Base-by-base conservation (phyloP, 2,329 filamentous ascomycete genomes). In the Xylaria sp. region DNA sequence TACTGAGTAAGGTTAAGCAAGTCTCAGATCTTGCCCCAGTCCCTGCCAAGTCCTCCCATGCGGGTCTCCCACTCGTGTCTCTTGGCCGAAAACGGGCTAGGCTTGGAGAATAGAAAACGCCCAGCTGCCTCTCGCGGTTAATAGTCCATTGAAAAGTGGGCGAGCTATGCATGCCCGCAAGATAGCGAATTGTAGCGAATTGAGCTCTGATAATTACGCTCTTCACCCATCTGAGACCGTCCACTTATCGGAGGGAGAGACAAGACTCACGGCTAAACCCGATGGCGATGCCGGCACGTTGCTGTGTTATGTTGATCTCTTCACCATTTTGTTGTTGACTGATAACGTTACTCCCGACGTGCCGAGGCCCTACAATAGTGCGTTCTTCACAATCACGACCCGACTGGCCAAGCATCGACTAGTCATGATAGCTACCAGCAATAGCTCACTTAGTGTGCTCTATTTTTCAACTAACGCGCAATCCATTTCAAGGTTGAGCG, bases 51-150 rank as follows among this genome's bases (percentile, higher is more conserved):
- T 42, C 13, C 17, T 6, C 26, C 7, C 36, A 38, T 33, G 56
- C 56, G 46, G 54, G 65, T 51, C 65, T 65, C 11, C 7, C n/a
- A 49, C 56, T 68, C 51, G 57, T 54, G 42, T 65, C 33, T 59
- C 60, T 59, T 65, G 28, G 33, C 61, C 65, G 6, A 56, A 59
- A 36, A 15, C 17, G 57, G 66, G 36, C 46, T 62, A 54, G 42
- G 28, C 33, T 20, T 36, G 51, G 28, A n/a, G 42, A n/a, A n/a
- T 33, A 20, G 40, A 6, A 57, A 40, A 26, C 26, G 23, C 57
- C 38, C 49, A 65, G 53, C 66, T 65, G 66, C 58, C 62, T 33
- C 11, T 65, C 66, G n/a, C 4, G 61, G 61, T 65, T 63, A 67
- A 59, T 65, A 44, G 38, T 51, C 40, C 38, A 51, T 31, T 40